Conservation (phyloP, 2,329 filamentous ascomycete genomes). For the Alternaria longipes region DNA sequence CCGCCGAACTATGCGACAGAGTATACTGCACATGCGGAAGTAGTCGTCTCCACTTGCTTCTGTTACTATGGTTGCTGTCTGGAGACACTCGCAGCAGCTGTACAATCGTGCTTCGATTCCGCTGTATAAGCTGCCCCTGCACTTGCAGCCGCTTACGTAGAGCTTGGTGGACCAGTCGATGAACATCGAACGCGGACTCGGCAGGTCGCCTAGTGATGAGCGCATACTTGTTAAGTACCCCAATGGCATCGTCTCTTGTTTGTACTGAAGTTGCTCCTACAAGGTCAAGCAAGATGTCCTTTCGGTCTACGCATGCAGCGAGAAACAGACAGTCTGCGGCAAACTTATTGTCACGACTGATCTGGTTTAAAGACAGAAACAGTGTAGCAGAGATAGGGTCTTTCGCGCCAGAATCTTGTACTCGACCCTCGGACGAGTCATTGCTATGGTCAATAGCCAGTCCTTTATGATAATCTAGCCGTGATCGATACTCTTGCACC, state of each 20-base stretch:
- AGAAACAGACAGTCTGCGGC: conserved; percentile 53
- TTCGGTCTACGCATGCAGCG: conserved; percentile 49
- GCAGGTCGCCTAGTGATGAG: conserved; percentile 23
- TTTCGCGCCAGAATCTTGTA: conserved; percentile 36
- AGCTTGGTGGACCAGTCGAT: conserved; percentile 25
- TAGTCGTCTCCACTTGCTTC: conserved; percentile 33
- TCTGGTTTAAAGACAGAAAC: conserved; percentile 54
- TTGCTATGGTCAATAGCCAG: conserved; percentile 35
- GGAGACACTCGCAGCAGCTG: conserved; percentile 27
- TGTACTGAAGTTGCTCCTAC: conserved; percentile 20
- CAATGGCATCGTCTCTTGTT: conserved; percentile 24
- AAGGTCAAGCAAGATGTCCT: conserved; percentile 31
- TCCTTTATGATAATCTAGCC: background rate
- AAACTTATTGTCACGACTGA: conserved; percentile 28
- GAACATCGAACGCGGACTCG: conserved; percentile 20
- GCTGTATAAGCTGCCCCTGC: conserved; percentile 10
- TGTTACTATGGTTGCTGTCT: conserved; percentile 21
- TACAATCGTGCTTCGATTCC: conserved; percentile 18
- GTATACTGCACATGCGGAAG: conserved; percentile 27
- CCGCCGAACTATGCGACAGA: conserved; percentile 17
- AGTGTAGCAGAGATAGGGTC: conserved; percentile 54
- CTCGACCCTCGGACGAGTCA: conserved; percentile 45
- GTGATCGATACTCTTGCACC: conserved; percentile 23
- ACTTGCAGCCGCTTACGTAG: conserved; percentile 16
- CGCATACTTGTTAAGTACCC: conserved; percentile 17